Evolutionary conservation across 2,329 filamentous ascomycete genomes (phyloP), one percentile per base, ranked within the genome.

Genomic region (Botrytis sinoallii): DNA sequence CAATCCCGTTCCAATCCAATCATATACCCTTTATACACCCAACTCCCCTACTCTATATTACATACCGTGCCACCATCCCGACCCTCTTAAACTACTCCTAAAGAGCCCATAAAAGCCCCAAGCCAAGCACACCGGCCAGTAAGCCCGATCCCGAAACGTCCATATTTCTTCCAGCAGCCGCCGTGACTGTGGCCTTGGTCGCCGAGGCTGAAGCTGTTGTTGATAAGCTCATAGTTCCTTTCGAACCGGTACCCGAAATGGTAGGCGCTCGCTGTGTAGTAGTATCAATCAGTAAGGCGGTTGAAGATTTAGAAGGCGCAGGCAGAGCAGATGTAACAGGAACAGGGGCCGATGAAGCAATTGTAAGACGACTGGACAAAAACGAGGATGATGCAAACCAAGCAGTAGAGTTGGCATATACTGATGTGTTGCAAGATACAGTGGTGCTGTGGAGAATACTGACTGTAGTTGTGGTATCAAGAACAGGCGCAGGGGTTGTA

Each of bases 281-380:
- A 22, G 35, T 69, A 69, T 69, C 66, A 44, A 69, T 69, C 52
- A 69, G 66, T 69, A 69, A 69, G n/a, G 66, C 35, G 18, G 48
- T 42, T 42, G 48, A 32, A 57, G n/a, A 42, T 10, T 25, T 42
- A 8, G 48, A 69, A 42, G 66, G 57, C 18, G 66, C 48, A 69
- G 66, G 22, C 29, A 38, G 40, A 42, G 64, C 44, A 66, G 25
- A 25, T 25, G 35, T 57, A 42, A 29, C 35, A 57, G 35, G 25
- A 55, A 29, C 66, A 57, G 35, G 35, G 38, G 38, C 40, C n/a
- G 48, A 32, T 25, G 35, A 59, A 69, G 35, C 48, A 69, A 40
- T 69, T 44, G 66, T 42, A 25, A 42, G 48, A 55, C 35, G 65
- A 40, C 46, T 68, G 38, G 65, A 68, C 35, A 68, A 40, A 25